Base-by-base conservation (phyloP, 306 rosid species). In the Quercus bicolor region DNA sequence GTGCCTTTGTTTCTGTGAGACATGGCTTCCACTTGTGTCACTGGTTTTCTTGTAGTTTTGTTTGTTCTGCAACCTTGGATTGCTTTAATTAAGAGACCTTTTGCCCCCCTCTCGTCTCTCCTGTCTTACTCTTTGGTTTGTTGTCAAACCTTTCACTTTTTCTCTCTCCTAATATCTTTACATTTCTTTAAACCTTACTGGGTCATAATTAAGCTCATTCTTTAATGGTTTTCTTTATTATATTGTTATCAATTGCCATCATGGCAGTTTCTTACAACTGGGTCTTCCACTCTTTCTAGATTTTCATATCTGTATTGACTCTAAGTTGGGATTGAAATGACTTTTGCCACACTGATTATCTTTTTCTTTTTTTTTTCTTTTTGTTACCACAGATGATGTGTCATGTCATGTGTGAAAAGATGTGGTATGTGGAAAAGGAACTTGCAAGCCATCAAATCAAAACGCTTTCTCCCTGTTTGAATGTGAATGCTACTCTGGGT, bases 391-490 rank as follows among this genome's bases (percentile, higher is more conserved):
- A 34, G 40, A 5, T 34, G 40, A 84, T 20, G 1, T 95, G 99
- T 86, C 26, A 93, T n/a, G n/a, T n/a, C n/a, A n/a, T n/a, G n/a
- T n/a, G n/a, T n/a, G n/a, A n/a, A n/a, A 93, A 62, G 77, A 75
- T 52, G 89, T 83, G 31, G 70, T 76, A 18, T 95, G 98, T 84
- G 99, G 99, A 51, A 91, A 82, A 90, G 99, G 98, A 66, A 85
- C 74, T 7, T 95, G 99, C 78, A 90, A 90, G 79, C 19, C 89
- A 85, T 87, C 96, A 23, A 77, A 66, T 20, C 87, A 88, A 57
- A 84, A 75, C 77, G 70, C 87, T 34, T 34, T 34, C 77, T 69
- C 85, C 82, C 68, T 73, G 15, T 94, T 87, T 76, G 92, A 90
- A 82, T 95, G 99, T 18, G 86, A 87, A 26, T 93, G 99, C 75